Percentiles rank a stretch among this genome's conserved stretches.
Evolutionary conservation across 805 yeast species (phyloP).

Genomic region (Kazachstania psychrophila): DNA sequence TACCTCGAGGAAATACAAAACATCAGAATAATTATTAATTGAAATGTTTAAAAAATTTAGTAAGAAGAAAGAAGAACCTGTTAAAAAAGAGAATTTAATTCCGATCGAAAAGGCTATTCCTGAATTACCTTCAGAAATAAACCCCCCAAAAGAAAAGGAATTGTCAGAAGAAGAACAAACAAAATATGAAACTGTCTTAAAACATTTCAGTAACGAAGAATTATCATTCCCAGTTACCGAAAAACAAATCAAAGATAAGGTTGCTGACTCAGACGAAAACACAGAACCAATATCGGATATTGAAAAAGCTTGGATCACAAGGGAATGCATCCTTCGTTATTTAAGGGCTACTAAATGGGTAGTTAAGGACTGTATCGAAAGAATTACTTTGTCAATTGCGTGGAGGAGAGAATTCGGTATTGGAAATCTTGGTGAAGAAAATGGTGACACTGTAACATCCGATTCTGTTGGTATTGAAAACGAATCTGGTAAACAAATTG

Average conservation of each 20-base stretch:
- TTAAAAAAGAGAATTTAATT: constrained; percentile 24
- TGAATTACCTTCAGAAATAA: constrained; percentile 40
- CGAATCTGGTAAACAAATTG: constrained; percentile 86
- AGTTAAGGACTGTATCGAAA: constrained; percentile 53
- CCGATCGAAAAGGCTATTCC: constrained; percentile 43
- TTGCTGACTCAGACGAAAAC: constrained; percentile 23
- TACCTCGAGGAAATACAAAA: no score
- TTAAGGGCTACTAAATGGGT: constrained; percentile 92
- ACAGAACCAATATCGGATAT: constrained; percentile 30
- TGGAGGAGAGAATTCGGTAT: constrained; percentile 96
- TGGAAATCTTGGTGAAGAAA: constrained; percentile 36
- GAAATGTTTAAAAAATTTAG: constrained; percentile 22
- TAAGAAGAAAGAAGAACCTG: constrained; percentile 16
- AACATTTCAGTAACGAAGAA: constrained; percentile 50
- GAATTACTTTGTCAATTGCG: constrained; percentile 68
- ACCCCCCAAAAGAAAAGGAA: constrained; percentile 40
- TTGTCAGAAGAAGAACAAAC: constrained; percentile 47
- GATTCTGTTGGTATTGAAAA: constrained; percentile 55
- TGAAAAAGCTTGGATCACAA: constrained; percentile 88
- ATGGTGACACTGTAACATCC: constrained; percentile 42
- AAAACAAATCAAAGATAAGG: constrained; percentile 27
- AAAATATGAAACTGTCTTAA: constrained; percentile 54
- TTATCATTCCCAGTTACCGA: constrained; percentile 44
- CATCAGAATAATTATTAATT: no score
- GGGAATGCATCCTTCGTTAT: constrained; percentile 85